Evolutionary conservation across 805 yeast species (phyloP), one percentile per base, ranked within the genome.

Genomic region (Cyberlindnera mississippiensis): DNA sequence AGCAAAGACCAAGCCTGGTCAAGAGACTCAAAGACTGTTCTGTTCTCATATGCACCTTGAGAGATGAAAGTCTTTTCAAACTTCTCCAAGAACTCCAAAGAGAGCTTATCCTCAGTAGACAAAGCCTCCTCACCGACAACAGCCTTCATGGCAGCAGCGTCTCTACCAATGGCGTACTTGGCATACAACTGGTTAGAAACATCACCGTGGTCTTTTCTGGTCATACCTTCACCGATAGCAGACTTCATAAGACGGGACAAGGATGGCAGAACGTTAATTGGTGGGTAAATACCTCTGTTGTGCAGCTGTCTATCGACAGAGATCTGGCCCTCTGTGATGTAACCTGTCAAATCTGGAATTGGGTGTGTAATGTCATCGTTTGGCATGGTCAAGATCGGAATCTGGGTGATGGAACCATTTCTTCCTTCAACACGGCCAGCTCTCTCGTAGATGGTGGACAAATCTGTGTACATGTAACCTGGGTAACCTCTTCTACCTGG

Each of bases 401-500:
- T 86, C 74, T 93, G 99, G 35, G 99, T 93, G 64, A 93, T 93
- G 36, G 99, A 93, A 66, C 99, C 99, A 62, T 93, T 93, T 73
- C 99, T 85, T 54, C 99, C 99, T 72, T 93, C 99, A 50, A 93
- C 98, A 76, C 99, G 86, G 67, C 99, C 99, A 35, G 99, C 99
- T 76, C 99, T 87, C 74, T 93, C 99, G 68, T 93, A 93, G 61
- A 93, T 89, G 39, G 98, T 93, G 38, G 98, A 87, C 75, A 93
- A 87, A 83, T 93, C 99, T 36, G 99, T 93, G 73, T 93, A 93
- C 99, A 93, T 93, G 69, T 93, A 93, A 85, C 99, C 99, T 52
- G 99, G 99, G 70, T 93, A 93, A 76, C 99, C 99, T 82, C 99
- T 89, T 80, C 99, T 89, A 77, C 99, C 99, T 64, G 99, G 99